Evolutionary conservation across 495 filamentous ascomycete genomes (phyloP).

Genomic region (Aspergillus panamensis): DNA sequence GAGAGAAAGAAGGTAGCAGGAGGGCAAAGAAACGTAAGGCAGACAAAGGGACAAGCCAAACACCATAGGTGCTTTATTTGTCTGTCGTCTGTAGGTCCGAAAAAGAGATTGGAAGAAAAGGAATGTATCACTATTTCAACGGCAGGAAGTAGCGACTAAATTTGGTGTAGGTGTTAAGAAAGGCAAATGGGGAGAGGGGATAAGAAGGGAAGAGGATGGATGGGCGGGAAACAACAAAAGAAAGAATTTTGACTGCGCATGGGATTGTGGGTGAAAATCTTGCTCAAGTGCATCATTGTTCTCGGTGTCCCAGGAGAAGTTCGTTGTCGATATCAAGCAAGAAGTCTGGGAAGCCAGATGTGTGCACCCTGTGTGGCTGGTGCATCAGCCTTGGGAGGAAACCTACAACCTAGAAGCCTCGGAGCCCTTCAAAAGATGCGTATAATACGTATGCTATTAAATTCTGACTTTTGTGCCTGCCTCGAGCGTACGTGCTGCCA

Average conservation of each 20-base stretch:
- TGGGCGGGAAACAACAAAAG: neutral
- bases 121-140: neutral
- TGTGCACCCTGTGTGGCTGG: neutral
- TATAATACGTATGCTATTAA: slow-evolving; percentile 7
- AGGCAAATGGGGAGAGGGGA: neutral
- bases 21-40: neutral
- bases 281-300: neutral
- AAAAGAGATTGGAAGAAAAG: neutral
- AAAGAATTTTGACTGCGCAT: slow-evolving; percentile 1
- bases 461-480: slow-evolving; percentile 14
- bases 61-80: neutral
- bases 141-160: neutral
- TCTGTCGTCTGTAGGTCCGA: neutral
- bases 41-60: neutral
- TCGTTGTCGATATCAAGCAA: neutral
- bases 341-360: neutral
- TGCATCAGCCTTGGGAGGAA: neutral
- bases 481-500: slow-evolving; percentile 9
- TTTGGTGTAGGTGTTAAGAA: neutral
- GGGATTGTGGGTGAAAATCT: neutral
- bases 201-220: neutral
- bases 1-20: slow-evolving; percentile 6
- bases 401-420: neutral
- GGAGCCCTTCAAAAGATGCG: neutral
- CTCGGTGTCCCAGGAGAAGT: neutral